These are phyloP conservation scores for Austroboletus eburneus DNA, from an alignment of 768 basidiomycete genomes.

Conservation along the genomic window DNA sequence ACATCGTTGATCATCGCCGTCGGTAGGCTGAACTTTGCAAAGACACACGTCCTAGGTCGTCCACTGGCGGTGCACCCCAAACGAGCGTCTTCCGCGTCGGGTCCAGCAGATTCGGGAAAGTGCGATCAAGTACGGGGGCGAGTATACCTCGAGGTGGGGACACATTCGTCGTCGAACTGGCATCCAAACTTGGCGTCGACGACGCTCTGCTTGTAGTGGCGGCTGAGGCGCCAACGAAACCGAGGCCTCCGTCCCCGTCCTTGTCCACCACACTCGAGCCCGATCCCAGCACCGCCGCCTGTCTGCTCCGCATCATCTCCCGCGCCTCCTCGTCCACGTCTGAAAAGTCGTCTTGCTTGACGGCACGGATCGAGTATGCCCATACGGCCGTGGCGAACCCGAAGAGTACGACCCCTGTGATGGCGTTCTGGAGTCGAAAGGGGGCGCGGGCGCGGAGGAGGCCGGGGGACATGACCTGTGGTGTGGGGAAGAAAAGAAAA, in stretches of 20 bases:
- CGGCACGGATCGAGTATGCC: constrained; percentile 90
- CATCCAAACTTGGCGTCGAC: no score
- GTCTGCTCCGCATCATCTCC: constrained; percentile 37
- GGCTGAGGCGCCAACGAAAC: no score
- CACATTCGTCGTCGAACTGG: no score
- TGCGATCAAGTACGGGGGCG: constrained; percentile 37
- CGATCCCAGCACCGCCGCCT: not conserved
- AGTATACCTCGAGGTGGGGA: constrained; percentile 40
- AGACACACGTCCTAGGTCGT: constrained; percentile 49
- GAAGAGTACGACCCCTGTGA: constrained; percentile 70
- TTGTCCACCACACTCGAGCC: not conserved
- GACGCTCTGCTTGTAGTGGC: no score
- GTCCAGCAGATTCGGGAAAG: constrained; percentile 52
- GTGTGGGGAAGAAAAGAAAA: not conserved
- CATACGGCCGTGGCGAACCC: constrained; percentile 80
- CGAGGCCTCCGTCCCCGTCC: no score
- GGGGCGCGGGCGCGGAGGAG: constrained; percentile 84
- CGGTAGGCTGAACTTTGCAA: not conserved
- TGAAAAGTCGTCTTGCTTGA: constrained; percentile 90
- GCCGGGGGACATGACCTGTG: constrained; percentile 75
- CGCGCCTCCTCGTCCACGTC: constrained; percentile 79
- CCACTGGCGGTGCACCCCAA: constrained; percentile 70
- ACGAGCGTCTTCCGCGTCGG: constrained; percentile 60
- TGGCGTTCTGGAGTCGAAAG: constrained; percentile 71
- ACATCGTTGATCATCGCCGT: not conserved